Evolutionary conservation across 2,329 filamentous ascomycete genomes (phyloP).

Genomic region (Aspergillus terreus): DNA sequence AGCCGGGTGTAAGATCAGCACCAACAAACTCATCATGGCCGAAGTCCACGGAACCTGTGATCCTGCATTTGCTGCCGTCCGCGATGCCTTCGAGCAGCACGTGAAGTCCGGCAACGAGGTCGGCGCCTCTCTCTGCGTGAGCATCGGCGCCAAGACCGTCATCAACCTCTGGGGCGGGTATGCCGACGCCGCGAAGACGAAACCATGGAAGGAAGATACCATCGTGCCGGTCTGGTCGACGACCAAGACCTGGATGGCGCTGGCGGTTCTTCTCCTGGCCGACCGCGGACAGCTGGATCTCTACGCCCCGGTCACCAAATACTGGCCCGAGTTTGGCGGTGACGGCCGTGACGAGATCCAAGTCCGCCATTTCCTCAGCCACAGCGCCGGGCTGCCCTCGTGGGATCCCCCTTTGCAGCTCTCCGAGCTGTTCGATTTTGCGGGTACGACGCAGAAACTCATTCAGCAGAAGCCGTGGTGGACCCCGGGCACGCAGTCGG

Average conservation of each 20-base stretch:
- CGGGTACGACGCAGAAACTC: slow-evolving; percentile 30
- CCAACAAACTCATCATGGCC: slow-evolving; percentile 14
- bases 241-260: slow-evolving; percentile 37
- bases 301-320: slow-evolving; percentile 36
- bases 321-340: slow-evolving; percentile 47
- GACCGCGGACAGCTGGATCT: slow-evolving; percentile 38
- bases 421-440: slow-evolving; percentile 33
- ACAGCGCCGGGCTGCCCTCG: slow-evolving; percentile 34
- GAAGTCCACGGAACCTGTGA: slow-evolving; percentile 36
- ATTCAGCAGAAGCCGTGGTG: slow-evolving; percentile 44
- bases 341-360: slow-evolving; percentile 41
- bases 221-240: slow-evolving; percentile 40
- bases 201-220: slow-evolving; percentile 40
- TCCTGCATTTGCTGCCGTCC: slow-evolving; percentile 33
- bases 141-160: slow-evolving; percentile 39
- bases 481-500: slow-evolving; percentile 41
- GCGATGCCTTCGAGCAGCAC: slow-evolving; percentile 30
- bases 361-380: slow-evolving; percentile 41
- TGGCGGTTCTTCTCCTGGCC: slow-evolving; percentile 39
- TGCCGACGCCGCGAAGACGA: slow-evolving; percentile 24
- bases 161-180: slow-evolving; percentile 47
- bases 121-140: slow-evolving; percentile 45
- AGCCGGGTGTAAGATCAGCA: background rate
- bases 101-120: slow-evolving; percentile 41
- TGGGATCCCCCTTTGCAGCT: slow-evolving; percentile 31